Evolutionary conservation across 2,329 filamentous ascomycete species (phyloP).

Genomic region (Trichoderma sp.): DNA sequence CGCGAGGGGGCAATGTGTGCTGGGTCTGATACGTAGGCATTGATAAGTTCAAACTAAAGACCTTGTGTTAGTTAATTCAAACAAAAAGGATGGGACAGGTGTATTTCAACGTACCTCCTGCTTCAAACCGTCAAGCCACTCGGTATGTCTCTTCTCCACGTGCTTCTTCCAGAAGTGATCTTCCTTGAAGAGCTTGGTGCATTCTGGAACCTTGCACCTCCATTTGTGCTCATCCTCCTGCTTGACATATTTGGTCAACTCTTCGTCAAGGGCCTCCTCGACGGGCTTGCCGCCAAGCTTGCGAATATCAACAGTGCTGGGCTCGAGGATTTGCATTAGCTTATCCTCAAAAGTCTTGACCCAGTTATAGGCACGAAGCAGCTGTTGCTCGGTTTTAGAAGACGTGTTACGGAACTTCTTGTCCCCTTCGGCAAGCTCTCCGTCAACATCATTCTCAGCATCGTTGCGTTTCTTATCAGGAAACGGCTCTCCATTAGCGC

Average conservation of each 20-base stretch:
- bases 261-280: constrained; percentile 83
- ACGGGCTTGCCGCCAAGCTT: constrained; percentile 87
- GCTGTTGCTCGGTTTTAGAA: constrained; percentile 82
- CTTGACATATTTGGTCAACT: constrained; percentile 84
- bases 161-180: constrained; percentile 98
- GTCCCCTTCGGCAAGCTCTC: constrained; percentile 50
- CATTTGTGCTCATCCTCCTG: constrained; percentile 98
- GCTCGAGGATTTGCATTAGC: constrained; percentile 86
- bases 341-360: constrained; percentile 99
- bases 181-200: constrained; percentile 95
- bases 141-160: constrained; percentile 88
- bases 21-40: constrained; percentile 90
- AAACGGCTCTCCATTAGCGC: constrained; percentile 77
- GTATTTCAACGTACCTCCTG: constrained; percentile 67
- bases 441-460: constrained; percentile 61
- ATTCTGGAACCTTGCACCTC: constrained; percentile 94
- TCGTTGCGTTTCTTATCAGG: constrained; percentile 75
- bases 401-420: constrained; percentile 69
- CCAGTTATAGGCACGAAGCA: constrained; percentile 96
- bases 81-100: not conserved
- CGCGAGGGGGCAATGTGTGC: constrained; percentile 91
- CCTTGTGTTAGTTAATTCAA: constrained; percentile 16
- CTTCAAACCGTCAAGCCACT: constrained; percentile 79
- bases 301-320: constrained; percentile 78
- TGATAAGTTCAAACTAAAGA: constrained; percentile 77